These are phyloP conservation scores for Spatholobus suberectus DNA, from an alignment of 306 rosid genomes.

Conservation along the genomic window DNA sequence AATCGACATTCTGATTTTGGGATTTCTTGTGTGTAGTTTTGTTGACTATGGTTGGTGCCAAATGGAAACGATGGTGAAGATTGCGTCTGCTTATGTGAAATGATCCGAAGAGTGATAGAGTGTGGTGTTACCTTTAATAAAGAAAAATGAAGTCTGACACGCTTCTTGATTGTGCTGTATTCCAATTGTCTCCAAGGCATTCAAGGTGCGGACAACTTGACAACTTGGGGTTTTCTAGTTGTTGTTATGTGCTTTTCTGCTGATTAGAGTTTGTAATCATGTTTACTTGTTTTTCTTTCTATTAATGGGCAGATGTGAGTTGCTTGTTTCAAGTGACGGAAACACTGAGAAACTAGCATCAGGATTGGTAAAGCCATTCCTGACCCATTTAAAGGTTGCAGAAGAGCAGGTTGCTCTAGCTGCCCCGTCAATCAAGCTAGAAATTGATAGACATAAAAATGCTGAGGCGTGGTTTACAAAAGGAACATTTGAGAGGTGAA, in stretches of 20 bases:
- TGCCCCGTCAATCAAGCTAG: conserved; percentile 80
- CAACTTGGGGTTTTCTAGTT: conserved; percentile 25
- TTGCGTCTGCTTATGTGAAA: conserved; percentile 51
- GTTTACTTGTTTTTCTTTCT: conserved; percentile 24
- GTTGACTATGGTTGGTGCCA: conserved; percentile 33
- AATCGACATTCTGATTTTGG: conserved; percentile 43
- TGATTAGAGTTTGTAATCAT: conserved; percentile 18
- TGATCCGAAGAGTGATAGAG: conserved; percentile 41
- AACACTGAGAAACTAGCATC: conserved; percentile 87
- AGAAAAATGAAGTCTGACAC: conserved; percentile 87
- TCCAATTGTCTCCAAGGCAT: conserved; percentile 90
- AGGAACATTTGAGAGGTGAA: conserved; percentile 96
- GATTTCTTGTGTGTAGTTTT: conserved; percentile 30
- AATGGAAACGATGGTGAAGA: conserved; percentile 34
- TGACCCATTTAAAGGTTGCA: conserved; percentile 81
- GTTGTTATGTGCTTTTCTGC: conserved; percentile 7
- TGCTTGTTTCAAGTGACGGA: conserved; percentile 77
- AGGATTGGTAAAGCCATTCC: conserved; percentile 87
- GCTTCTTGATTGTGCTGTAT: conserved; percentile 87
- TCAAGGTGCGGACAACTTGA: conserved; percentile 62
- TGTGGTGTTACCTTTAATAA: conserved; percentile 41
- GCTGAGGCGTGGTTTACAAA: conserved; percentile 87
- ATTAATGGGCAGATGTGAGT: conserved; percentile 72
- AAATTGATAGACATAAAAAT: conserved; percentile 65
- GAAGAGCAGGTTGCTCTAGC: conserved; percentile 87